These are phyloP conservation scores for Salvia hispanica DNA, from an alignment of 257 asterid species.

Conservation along the genomic window DNA sequence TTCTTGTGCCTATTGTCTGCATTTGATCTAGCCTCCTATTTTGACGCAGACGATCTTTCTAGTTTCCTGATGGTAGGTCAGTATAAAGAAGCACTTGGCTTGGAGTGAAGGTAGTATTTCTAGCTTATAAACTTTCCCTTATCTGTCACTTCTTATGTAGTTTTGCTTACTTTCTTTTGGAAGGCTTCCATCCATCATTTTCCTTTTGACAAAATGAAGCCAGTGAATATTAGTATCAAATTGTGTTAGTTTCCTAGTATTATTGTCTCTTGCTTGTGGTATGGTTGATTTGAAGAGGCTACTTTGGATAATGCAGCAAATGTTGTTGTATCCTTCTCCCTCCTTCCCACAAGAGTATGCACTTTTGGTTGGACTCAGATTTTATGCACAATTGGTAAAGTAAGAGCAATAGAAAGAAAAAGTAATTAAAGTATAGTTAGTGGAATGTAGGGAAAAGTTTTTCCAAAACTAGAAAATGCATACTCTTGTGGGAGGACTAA, in stretches of 20 bases:
- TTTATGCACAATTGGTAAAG: too few relatives aligned
- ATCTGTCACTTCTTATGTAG: neutral
- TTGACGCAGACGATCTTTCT: constrained; percentile 37
- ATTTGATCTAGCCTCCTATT: constrained; percentile 39
- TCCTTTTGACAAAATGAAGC: constrained; percentile 8
- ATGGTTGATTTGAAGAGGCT: constrained; percentile 9
- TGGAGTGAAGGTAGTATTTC: constrained; percentile 24
- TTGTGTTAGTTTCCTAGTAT: neutral
- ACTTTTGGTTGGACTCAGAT: too few relatives aligned
- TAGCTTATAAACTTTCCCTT: neutral
- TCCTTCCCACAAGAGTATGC: too few relatives aligned
- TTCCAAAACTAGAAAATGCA: too few relatives aligned
- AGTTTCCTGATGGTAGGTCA: constrained; percentile 36
- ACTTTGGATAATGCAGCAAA: neutral
- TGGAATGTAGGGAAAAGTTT: too few relatives aligned
- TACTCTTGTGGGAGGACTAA: too few relatives aligned
- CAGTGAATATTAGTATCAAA: neutral
- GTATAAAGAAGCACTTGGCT: constrained; percentile 32
- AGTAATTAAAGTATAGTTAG: too few relatives aligned
- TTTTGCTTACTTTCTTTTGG: neutral
- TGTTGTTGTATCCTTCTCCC: neutral
- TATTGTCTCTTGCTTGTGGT: neutral
- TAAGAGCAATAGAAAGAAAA: too few relatives aligned
- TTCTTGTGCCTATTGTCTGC: constrained; percentile 53
- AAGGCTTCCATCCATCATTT: neutral